These are phyloP conservation scores for baker's yeast (Saccharomyces cerevisiae) DNA, from an alignment of 805 yeast species.

Conservation along the genomic window DNA sequence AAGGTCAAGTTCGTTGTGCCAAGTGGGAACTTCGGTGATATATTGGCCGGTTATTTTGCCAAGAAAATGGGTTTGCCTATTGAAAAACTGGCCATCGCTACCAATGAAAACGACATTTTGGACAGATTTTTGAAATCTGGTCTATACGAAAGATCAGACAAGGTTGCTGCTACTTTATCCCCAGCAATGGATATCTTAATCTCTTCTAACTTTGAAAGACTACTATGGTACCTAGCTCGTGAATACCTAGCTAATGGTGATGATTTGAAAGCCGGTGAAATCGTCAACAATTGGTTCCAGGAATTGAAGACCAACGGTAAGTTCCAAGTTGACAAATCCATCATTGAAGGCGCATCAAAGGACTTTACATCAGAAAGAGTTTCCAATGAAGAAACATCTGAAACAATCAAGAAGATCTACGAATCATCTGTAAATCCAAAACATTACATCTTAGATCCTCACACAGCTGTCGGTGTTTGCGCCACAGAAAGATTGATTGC, in stretches of 20 bases:
- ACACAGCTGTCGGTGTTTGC: slow-evolving; percentile 88
- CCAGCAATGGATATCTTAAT: slow-evolving; percentile 99
- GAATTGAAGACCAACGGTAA: slow-evolving; percentile 70
- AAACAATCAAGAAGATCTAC: slow-evolving; percentile 68
- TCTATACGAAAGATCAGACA: slow-evolving; percentile 63
- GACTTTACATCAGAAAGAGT: slow-evolving; percentile 78
- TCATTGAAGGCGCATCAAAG: slow-evolving; percentile 54
- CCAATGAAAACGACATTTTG: slow-evolving; percentile 90
- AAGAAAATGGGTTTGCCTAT: slow-evolving; percentile 91
- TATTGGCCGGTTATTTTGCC: slow-evolving; percentile 93
- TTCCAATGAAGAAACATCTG: slow-evolving; percentile 66
- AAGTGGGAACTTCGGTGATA: slow-evolving; percentile 97
- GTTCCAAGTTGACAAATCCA: slow-evolving; percentile 58
- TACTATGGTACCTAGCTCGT: slow-evolving; percentile 87
- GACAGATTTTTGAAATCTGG: slow-evolving; percentile 88
- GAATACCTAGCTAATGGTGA: slow-evolving; percentile 42
- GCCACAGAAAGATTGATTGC: slow-evolving; percentile 60
- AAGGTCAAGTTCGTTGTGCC: slow-evolving; percentile 82
- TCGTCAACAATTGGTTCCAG: slow-evolving; percentile 66
- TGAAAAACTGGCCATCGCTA: slow-evolving; percentile 81
- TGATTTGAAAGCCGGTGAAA: slow-evolving; percentile 68
- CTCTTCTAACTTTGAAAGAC: slow-evolving; percentile 92
- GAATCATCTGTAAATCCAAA: slow-evolving; percentile 42
- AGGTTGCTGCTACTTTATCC: slow-evolving; percentile 80
- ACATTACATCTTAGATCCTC: slow-evolving; percentile 88